Conservation (phyloP, 1,284 basidiomycete species). For the Rhodotorula sp. region DNA sequence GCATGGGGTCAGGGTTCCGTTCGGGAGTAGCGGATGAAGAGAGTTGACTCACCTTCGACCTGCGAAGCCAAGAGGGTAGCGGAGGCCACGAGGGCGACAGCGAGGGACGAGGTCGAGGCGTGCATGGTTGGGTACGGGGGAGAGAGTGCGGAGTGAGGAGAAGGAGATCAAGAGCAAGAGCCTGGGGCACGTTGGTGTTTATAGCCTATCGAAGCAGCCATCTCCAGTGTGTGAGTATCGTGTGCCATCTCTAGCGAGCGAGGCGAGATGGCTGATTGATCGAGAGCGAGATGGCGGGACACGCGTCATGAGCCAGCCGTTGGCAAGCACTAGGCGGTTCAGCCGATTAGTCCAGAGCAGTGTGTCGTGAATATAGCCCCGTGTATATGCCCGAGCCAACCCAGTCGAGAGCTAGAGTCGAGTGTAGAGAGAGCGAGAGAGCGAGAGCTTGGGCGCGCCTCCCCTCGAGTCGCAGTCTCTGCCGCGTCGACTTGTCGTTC, state of each 20-base stretch:
- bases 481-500: too few relatives aligned
- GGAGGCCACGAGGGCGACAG: slow-evolving; percentile 19
- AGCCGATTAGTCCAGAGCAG: too few relatives aligned
- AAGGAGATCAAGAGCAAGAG: slow-evolving; percentile 3
- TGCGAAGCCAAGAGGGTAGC: slow-evolving; percentile 12
- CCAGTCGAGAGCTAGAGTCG: too few relatives aligned
- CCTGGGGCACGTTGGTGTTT: not conserved
- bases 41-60: slow-evolving; percentile 14
- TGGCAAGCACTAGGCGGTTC: too few relatives aligned
- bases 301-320: not conserved
- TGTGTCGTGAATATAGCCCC: not conserved
- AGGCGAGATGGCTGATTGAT: not conserved
- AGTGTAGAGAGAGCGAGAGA: not conserved
- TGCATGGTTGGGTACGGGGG: slow-evolving; percentile 8
- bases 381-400: too few relatives aligned
- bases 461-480: too few relatives aligned
- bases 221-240: not conserved
- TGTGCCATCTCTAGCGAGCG: not conserved
- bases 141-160: not conserved
- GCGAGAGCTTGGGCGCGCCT: not conserved
- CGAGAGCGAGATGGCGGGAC: not conserved
- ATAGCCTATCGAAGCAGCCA: not conserved
- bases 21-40: not conserved
- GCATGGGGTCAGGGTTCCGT: not conserved
- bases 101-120: slow-evolving; percentile 17